Base-by-base conservation (phyloP, 2,329 filamentous ascomycete genomes). In the Arthrobotrys pseudoclavata region DNA sequence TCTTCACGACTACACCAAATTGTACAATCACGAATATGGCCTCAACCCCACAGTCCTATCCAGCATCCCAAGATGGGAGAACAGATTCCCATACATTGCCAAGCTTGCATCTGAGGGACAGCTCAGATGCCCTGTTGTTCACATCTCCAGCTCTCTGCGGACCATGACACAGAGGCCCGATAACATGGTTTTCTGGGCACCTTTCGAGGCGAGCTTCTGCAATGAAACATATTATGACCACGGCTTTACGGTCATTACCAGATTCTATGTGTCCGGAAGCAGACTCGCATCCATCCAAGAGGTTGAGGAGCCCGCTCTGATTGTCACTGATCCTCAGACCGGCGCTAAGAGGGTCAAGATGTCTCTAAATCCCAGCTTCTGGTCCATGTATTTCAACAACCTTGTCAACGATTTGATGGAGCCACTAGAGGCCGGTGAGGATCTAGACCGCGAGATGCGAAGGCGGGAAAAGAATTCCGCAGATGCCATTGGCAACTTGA, bases 1-100 rank as follows among this genome's bases (percentile, higher is more conserved):
- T 34, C 79, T 81, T 29, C 81, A 82, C 67, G 80, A 80, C 45
- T 82, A 81, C 48, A 81, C 80, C 29, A 77, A 78, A 24, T 76
- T 82, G 10, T 80, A 80, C 13, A 76, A 79, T 20, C 75, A 79
- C 50, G 79, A 80, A 60, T 67, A 76, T 40, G 69, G 70, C 20
- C 60, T 77, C 4, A 71, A 76, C 62, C 60, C 75, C 34, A 69
- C 64, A 9, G 78, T 77, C 34, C 48, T 81, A 20, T 79, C 75
- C 0, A 79, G 69, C 66, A 80, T 81, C 13, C 80, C 78, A 22
- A 66, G 79, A 48, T 81, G 81, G 81, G 80, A 78, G 40, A 79
- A 69, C 26, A 79, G 80, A 22, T 81, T 81, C 53, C 80, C 81
- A 6, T 76, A 80, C 60, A 61, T 81, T 62, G 79, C 79, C 29